Evolutionary conservation across 305 asterid genomes (phyloP).

Genomic region (Solanum aculeatissimum): DNA sequence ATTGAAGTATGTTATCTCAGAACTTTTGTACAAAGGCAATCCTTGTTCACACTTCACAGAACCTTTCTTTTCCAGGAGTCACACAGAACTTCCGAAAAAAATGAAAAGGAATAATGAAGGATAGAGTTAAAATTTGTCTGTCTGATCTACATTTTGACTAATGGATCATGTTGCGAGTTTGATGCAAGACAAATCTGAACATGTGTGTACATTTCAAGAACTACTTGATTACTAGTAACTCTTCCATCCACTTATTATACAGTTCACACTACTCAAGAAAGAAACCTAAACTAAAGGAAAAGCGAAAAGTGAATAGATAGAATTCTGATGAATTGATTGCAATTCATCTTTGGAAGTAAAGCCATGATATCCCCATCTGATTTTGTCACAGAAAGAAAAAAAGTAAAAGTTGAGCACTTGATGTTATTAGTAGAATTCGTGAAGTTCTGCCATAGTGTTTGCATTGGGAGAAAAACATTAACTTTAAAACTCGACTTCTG

Average conservation of each 20-base stretch:
- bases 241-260: neutral
- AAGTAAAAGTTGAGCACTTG: neutral
- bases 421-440: neutral
- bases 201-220: neutral
- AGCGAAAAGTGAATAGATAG: neutral
- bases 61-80: neutral
- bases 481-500: neutral
- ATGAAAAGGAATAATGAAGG: neutral
- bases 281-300: neutral
- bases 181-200: neutral
- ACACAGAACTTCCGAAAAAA: neutral
- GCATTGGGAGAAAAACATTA: neutral
- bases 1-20: constrained; percentile 42
- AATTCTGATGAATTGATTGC: neutral
- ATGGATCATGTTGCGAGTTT: neutral
- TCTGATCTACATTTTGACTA: neutral
- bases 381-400: neutral
- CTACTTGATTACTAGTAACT: neutral
- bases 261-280: neutral
- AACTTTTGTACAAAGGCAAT: neutral
- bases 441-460: neutral
- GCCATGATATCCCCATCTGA: neutral
- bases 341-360: neutral
- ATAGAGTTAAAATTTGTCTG: neutral
- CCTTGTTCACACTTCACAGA: neutral